Conservation (phyloP, 768 basidiomycete species). For the Exidia glandulosa region DNA sequence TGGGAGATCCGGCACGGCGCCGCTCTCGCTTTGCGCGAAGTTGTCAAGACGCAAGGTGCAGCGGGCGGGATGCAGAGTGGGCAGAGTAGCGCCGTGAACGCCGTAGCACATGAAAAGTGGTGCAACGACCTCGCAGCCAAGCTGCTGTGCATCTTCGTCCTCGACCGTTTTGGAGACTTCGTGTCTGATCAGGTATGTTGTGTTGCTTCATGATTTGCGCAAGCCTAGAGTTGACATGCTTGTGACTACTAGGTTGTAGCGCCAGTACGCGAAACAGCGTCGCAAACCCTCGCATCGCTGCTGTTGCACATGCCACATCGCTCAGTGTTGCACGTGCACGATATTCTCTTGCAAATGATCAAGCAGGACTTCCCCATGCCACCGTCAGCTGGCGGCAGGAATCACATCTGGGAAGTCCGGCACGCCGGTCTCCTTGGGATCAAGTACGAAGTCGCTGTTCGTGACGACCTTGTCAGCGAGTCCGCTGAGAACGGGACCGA, state of each 20-base stretch:
- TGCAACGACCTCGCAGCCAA: slow-evolving; percentile 80
- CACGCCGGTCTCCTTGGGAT: slow-evolving; percentile 96
- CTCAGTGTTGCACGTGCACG: slow-evolving; percentile 71
- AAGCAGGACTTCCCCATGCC: slow-evolving; percentile 64
- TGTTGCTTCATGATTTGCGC: background rate
- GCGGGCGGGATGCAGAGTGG: slow-evolving; percentile 73
- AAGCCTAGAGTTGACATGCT: background rate
- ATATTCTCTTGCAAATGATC: slow-evolving; percentile 85
- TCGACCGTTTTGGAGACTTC: slow-evolving; percentile 98
- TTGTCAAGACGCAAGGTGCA: slow-evolving; percentile 74
- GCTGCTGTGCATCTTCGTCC: slow-evolving; percentile 78
- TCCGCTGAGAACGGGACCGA: slow-evolving; percentile 30
- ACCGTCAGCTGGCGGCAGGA: slow-evolving; percentile 15
- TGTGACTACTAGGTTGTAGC: slow-evolving; percentile 56
- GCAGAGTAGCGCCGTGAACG: slow-evolving; percentile 44
- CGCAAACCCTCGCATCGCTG: slow-evolving; percentile 84
- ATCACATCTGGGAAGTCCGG: slow-evolving; percentile 89
- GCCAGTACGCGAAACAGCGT: slow-evolving; percentile 92
- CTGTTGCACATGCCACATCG: slow-evolving; percentile 79
- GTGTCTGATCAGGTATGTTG: slow-evolving; percentile 73
- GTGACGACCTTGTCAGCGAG: slow-evolving; percentile 65
- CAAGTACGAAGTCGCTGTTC: slow-evolving; percentile 95
- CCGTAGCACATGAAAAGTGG: slow-evolving; percentile 68
- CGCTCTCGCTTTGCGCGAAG: slow-evolving; percentile 79
- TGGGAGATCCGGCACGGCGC: slow-evolving; percentile 97